A percentile compares a stretch with the other conserved stretches of the same genome.
These are phyloP conservation scores for Amauroascus niger DNA, from an alignment of 2,329 filamentous ascomycete species.

Conservation along the genomic window DNA sequence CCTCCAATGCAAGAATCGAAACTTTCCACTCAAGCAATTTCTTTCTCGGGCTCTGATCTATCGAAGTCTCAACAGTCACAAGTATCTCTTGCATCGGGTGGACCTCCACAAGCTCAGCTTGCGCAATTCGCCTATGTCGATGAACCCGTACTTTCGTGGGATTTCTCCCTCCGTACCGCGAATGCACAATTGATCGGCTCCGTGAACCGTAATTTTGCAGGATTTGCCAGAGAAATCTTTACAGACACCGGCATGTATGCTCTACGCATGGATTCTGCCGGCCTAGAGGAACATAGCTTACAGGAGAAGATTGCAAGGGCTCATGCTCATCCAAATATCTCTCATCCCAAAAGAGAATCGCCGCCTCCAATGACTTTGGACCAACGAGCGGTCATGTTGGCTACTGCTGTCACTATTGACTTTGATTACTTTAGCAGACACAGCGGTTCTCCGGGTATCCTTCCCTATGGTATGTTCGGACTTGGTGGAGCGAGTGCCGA, in stretches of 20 bases:
- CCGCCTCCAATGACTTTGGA: conserved; percentile 52
- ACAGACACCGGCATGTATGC: conserved; percentile 58
- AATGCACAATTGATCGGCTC: conserved; percentile 46
- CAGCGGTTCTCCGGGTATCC: conserved; percentile 39
- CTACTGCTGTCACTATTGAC: conserved; percentile 55
- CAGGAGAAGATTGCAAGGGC: conserved; percentile 31
- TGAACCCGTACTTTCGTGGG: conserved; percentile 55
- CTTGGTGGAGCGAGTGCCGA: conserved; percentile 20
- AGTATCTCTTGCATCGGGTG: conserved; percentile 20
- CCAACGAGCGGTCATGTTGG: conserved; percentile 56
- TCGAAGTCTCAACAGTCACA: conserved; percentile 43
- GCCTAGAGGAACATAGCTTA: conserved; percentile 30
- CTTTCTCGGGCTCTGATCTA: conserved; percentile 39
- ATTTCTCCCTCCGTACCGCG: conserved; percentile 50
- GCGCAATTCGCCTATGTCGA: conserved; percentile 54
- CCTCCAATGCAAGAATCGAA: conserved; percentile 30
- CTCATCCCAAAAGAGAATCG: conserved; percentile 13
- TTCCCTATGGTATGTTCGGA: conserved; percentile 45
- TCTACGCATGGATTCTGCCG: conserved; percentile 54
- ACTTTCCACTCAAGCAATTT: conserved; percentile 32
- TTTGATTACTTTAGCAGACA: conserved; percentile 60
- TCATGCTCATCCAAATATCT: conserved; percentile 25
- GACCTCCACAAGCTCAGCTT: conserved; percentile 37
- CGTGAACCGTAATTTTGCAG: conserved; percentile 54
- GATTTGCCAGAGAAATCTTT: conserved; percentile 55